Base-by-base conservation (phyloP, 164 flowering plant species). In the Tetracentron sinense region DNA sequence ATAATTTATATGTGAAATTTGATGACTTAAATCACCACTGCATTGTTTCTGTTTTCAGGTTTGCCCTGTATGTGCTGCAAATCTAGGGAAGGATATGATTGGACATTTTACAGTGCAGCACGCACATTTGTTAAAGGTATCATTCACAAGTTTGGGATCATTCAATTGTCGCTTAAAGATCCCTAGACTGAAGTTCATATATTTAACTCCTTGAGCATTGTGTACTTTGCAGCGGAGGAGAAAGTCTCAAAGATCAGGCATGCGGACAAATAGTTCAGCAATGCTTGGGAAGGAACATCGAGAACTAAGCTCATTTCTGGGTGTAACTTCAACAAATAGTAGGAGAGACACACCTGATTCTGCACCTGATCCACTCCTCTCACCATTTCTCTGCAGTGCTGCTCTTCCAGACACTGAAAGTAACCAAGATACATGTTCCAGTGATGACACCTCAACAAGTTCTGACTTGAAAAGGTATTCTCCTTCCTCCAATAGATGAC, bases 41-140 rank as follows among this genome's bases (percentile, higher is more conserved):
- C 26, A n/a, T 3, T 54, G 17, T 54, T 54, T 15, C 49, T 49
- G 25, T 58, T 63, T 68, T 63, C 82, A 92, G 98, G 98, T 92
- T 55, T 92, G 98, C 75, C 98, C 98, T 49, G 63, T 86, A 15
- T 92, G 98, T 77, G 96, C 96, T 10, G 87, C 76, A 57, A 86
- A 79, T 75, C 70, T 88, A 59, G 95, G 96, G 42, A 86, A 76
- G 72, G 92, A 90, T 78, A 78, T 79, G 42, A 67, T 77, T 42
- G 87, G 78, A 21, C 98, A 92, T 81, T 90, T 92, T 58, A 76
- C 66, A 8, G 53, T 71, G 59, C 90, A 83, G 26, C 98, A 90
- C 70, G 61, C 90, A 15, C 84, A 79, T 69, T 78, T 86, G 53
- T 58, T 89, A 26, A 86, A 86, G 96, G 94, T 89, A 75, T n/a